phyloP scores from a whole-genome alignment of 2,329 filamentous ascomycete species.

The Chaetomiaceae sp. region DNA sequence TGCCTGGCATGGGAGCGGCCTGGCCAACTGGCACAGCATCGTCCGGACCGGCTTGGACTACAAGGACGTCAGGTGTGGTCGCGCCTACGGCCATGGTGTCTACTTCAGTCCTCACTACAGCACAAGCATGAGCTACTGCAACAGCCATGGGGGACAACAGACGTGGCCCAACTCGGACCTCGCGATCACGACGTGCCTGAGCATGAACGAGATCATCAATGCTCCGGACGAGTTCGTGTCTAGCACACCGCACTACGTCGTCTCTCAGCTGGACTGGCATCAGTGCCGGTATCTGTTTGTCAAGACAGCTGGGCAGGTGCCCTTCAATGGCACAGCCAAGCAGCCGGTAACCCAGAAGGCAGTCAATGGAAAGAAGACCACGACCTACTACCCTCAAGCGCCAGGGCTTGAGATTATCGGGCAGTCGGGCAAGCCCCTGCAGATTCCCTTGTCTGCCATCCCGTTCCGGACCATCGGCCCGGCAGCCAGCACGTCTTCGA shows the following conservation, averaged over 20 bases:
- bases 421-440: constrained; percentile 8
- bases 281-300: constrained; percentile 81
- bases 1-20: constrained; percentile 76
- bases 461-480: constrained; percentile 21
- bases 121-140: constrained; percentile 53
- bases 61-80: constrained; percentile 56
- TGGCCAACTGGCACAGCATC: constrained; percentile 86
- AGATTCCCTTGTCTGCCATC: constrained; percentile 35
- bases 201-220: constrained; percentile 84
- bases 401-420: constrained; percentile 18
- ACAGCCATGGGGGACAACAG: background rate
- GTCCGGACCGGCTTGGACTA: constrained; percentile 78
- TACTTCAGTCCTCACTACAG: constrained; percentile 66
- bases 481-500: background rate
- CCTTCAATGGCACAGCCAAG: background rate
- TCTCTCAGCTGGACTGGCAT: constrained; percentile 77
- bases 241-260: constrained; percentile 60
- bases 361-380: background rate
- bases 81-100: constrained; percentile 72
- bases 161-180: constrained; percentile 62
- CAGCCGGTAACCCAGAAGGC: too few relatives aligned
- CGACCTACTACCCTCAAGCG: constrained; percentile 20
- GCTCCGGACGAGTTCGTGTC: constrained; percentile 57
- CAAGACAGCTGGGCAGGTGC: background rate
- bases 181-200: constrained; percentile 55